Evolutionary conservation across 2,329 filamentous ascomycete genomes (phyloP).

Genomic region (Torrubiella hemipterigena): DNA sequence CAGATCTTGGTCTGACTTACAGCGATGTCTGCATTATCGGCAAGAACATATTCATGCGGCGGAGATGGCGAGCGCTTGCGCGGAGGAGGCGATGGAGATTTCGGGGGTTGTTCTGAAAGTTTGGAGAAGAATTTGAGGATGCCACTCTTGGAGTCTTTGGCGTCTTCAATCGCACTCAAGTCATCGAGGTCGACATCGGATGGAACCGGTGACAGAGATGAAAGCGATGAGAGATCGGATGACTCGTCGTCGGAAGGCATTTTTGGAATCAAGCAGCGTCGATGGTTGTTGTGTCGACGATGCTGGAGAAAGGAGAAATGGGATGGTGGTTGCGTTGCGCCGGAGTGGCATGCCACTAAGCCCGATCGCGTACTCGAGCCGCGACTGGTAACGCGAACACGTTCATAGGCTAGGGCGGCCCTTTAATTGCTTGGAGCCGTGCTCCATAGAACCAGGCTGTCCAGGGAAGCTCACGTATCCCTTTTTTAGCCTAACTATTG

Average conservation of each 20-base stretch:
- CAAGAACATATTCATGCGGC: conserved; percentile 78
- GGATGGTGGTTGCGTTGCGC: conserved; percentile 3
- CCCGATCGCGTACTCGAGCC: conserved; percentile 12
- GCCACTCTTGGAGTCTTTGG: conserved; percentile 36
- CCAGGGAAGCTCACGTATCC: no score
- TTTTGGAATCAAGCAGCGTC: no score
- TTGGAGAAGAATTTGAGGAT: conserved; percentile 60
- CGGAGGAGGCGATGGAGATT: conserved; percentile 51
- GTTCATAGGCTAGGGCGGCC: conserved; percentile 5
- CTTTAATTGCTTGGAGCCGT: no score
- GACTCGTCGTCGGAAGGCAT: conserved; percentile 51
- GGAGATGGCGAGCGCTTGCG: conserved; percentile 79
- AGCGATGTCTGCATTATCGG: conserved; percentile 84
- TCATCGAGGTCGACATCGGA: conserved; percentile 40
- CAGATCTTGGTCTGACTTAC: no score
- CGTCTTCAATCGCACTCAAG: conserved; percentile 16
- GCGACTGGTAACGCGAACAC: conserved; percentile 12
- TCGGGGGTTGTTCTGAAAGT: conserved; percentile 35
- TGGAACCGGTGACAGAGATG: conserved; percentile 32
- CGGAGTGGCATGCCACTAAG: conserved; percentile 8
- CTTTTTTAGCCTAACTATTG: no score
- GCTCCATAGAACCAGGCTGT: no score
- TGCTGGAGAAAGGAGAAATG: conserved; percentile 17
- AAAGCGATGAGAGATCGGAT: conserved; percentile 50
- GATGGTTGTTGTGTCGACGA: conserved; percentile 15